These are phyloP conservation scores for Aspergillus neotritici DNA, from an alignment of 2,329 filamentous ascomycete species.

Conservation along the genomic window DNA sequence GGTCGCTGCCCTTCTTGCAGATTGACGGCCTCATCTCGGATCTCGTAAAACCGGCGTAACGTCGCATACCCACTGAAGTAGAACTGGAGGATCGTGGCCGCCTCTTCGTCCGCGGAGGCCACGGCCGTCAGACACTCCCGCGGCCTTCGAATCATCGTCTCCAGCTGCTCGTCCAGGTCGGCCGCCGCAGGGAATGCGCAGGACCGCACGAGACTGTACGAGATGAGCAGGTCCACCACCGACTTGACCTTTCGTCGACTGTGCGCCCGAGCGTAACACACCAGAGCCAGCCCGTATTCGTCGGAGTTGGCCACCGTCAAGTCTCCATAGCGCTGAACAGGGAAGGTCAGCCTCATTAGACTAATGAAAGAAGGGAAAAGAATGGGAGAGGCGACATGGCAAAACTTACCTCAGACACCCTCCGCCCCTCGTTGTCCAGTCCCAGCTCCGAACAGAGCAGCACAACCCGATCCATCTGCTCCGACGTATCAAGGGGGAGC, in stretches of 20 bases:
- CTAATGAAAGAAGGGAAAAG: neutral
- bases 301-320: constrained; percentile 65
- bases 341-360: neutral
- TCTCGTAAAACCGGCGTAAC: constrained; percentile 79
- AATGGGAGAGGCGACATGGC: neutral
- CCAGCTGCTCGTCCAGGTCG: constrained; percentile 69
- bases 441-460: constrained; percentile 70
- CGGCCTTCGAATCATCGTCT: constrained; percentile 64
- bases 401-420: constrained; percentile 68
- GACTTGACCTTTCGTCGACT: constrained; percentile 72
- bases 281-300: constrained; percentile 76
- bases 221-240: constrained; percentile 79
- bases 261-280: constrained; percentile 87
- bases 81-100: constrained; percentile 74
- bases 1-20: constrained; percentile 36
- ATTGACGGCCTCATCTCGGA: constrained; percentile 64
- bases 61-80: constrained; percentile 91
- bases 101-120: constrained; percentile 69
- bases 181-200: constrained; percentile 66
- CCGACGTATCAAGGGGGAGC: constrained; percentile 64
- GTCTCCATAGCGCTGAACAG: constrained; percentile 70
- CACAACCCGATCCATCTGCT: constrained; percentile 76
- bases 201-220: constrained; percentile 80
- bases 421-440: constrained; percentile 71
- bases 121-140: constrained; percentile 65